phyloP scores from a whole-genome alignment of 352 stramenopile species.

The Phytopythium ostracodes region DNA sequence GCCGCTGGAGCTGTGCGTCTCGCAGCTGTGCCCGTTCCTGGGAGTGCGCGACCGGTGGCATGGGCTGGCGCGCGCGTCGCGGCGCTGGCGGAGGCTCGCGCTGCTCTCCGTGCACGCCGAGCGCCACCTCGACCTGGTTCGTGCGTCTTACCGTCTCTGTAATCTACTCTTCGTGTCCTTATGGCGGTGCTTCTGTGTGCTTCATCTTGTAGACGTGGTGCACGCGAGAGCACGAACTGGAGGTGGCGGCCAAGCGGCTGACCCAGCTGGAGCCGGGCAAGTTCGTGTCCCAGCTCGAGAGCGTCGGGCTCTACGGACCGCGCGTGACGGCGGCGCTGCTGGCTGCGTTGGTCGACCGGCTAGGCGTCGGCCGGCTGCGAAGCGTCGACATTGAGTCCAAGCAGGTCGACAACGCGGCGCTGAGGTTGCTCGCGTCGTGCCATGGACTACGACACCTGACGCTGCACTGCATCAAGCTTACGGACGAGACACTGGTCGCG shows the following conservation, averaged over 20 bases:
- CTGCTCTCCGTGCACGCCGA: slow-evolving; percentile 54
- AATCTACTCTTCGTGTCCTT: neutral
- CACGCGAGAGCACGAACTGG: slow-evolving; percentile 55
- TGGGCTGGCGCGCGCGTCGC: slow-evolving; percentile 44
- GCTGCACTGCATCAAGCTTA: slow-evolving; percentile 78
- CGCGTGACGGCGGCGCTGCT: slow-evolving; percentile 45
- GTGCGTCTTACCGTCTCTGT: slow-evolving; percentile 3
- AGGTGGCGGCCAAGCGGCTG: slow-evolving; percentile 33
- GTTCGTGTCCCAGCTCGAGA: slow-evolving; percentile 32
- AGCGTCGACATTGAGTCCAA: slow-evolving; percentile 71
- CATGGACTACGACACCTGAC: slow-evolving; percentile 27
- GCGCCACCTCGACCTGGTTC: slow-evolving; percentile 49
- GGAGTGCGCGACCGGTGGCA: slow-evolving; percentile 55
- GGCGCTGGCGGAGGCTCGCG: slow-evolving; percentile 47
- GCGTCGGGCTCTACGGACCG: slow-evolving; percentile 57
- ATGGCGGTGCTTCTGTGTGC: neutral
- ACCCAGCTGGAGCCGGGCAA: slow-evolving; percentile 11
- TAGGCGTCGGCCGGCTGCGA: slow-evolving; percentile 29
- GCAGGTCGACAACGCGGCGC: slow-evolving; percentile 44
- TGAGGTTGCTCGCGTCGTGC: slow-evolving; percentile 38
- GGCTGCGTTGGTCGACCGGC: slow-evolving; percentile 30
- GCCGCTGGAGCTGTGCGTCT: slow-evolving; percentile 38
- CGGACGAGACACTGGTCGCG: slow-evolving; percentile 32
- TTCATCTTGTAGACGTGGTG: slow-evolving; percentile 52
- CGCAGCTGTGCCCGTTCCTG: slow-evolving; percentile 50